A percentile compares a stretch with the other conserved stretches of the same genome.
Conservation (phyloP, 352 stramenopile genomes). For the Pythium monospermum region DNA sequence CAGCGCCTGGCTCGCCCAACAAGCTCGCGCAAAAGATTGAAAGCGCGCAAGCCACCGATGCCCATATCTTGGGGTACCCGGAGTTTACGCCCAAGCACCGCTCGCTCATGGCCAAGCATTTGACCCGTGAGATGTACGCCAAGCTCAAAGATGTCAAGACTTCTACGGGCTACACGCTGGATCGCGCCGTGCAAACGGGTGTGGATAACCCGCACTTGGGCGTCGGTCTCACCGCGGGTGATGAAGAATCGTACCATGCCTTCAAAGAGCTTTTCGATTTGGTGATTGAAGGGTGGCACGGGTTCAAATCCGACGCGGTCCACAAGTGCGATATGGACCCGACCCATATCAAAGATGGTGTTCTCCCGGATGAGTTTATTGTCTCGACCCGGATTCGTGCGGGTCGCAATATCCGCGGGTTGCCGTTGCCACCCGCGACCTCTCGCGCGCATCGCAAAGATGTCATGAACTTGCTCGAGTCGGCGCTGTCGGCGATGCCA, state of each 20-base stretch:
- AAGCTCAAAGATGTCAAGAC: conserved; percentile 62
- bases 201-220: conserved; percentile 76
- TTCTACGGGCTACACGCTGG: conserved; percentile 66
- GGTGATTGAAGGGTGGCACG: conserved; percentile 68
- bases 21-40: conserved; percentile 82
- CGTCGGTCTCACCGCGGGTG: conserved; percentile 49
- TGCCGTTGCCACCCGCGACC: conserved; percentile 78
- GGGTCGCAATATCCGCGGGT: conserved; percentile 75
- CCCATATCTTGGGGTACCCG: conserved; percentile 61
- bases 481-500: conserved; percentile 66
- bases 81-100: conserved; percentile 69
- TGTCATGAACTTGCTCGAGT: conserved; percentile 82
- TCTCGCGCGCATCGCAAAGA: conserved; percentile 76
- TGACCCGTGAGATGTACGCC: conserved; percentile 63
- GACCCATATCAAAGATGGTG: conserved; percentile 53
- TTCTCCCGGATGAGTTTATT: conserved; percentile 69
- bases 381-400: conserved; percentile 78
- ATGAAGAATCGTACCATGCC: conserved; percentile 66
- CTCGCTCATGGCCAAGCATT: conserved; percentile 67
- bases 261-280: conserved; percentile 76
- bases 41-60: conserved; percentile 61
- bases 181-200: conserved; percentile 69
- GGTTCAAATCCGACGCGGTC: conserved; percentile 50
- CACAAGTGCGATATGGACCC: conserved; percentile 75
- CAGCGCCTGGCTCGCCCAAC: conserved; percentile 62